A percentile compares a stretch with the other conserved stretches of the same genome.
These are phyloP conservation scores for Schoenoplectus triqueter DNA, from an alignment of 202 grass and related monocot genomes.

Conservation along the genomic window DNA sequence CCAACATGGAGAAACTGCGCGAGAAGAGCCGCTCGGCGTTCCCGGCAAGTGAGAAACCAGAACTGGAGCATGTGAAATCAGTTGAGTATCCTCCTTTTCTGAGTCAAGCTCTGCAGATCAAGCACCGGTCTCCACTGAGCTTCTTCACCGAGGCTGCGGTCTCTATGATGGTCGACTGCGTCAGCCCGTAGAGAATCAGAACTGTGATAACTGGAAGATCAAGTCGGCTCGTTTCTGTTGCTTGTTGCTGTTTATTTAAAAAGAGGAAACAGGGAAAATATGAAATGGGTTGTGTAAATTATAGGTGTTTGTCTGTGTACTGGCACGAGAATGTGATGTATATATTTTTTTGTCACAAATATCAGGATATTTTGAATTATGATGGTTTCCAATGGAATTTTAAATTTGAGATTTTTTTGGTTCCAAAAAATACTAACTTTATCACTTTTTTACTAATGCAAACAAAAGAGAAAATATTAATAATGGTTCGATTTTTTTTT, in stretches of 20 bases:
- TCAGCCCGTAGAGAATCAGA: constrained; percentile 20
- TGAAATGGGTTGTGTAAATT: not conserved
- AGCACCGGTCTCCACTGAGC: not conserved
- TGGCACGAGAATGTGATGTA: not conserved
- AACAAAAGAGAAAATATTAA: not conserved
- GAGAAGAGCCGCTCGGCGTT: not conserved
- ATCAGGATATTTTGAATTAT: not conserved
- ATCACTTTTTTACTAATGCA: not conserved
- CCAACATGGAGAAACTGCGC: constrained; percentile 31
- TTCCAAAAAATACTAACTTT: too few species aligned
- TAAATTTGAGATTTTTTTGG: too few species aligned
- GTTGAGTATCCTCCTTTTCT: not conserved
- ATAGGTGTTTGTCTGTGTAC: constrained; percentile 2
- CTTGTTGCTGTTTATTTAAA: not conserved
- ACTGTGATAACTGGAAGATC: not conserved
- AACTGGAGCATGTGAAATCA: constrained; percentile 30
- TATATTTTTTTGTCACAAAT: not conserved
- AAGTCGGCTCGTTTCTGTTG: not conserved
- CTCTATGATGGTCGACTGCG: constrained; percentile 24
- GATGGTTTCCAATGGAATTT: not conserved
- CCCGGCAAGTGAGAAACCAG: not conserved
- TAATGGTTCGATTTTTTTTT: not conserved
- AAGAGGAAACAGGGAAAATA: not conserved
- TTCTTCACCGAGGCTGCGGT: constrained; percentile 20
- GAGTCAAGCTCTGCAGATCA: constrained; percentile 4